Conservation (phyloP, 306 rosid species). For the Acacia acuminata region DNA sequence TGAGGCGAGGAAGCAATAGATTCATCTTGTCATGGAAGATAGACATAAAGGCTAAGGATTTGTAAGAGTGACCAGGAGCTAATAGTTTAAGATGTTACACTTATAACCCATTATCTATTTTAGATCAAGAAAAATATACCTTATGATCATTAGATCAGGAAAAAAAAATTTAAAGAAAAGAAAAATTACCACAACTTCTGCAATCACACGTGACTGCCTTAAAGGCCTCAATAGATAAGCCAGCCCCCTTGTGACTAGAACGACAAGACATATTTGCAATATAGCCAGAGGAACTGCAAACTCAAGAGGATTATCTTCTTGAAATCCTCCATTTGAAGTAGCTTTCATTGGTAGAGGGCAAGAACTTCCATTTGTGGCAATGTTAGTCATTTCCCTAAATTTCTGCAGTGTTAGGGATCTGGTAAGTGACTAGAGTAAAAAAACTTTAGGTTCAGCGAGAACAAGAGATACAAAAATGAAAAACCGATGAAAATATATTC, state of each 20-base stretch:
- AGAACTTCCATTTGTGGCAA: constrained; percentile 30
- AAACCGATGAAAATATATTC: too few species aligned
- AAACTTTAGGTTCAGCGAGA: not conserved
- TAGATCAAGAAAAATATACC: not conserved
- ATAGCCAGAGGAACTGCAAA: constrained; percentile 72
- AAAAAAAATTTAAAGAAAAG: not conserved
- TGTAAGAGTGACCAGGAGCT: too few species aligned
- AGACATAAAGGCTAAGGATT: too few species aligned
- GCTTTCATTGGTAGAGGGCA: constrained; percentile 70
- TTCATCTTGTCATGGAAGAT: too few species aligned
- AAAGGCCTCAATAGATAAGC: constrained; percentile 41
- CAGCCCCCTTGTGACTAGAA: constrained; percentile 40
- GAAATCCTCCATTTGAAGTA: constrained; percentile 78
- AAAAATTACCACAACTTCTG: constrained; percentile 65
- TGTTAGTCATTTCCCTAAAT: too few species aligned
- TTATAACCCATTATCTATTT: too few species aligned
- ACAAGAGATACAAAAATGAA: not conserved
- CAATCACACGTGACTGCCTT: constrained; percentile 50
- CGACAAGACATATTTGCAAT: constrained; percentile 47
- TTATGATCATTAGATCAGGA: constrained; percentile 10
- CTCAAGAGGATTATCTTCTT: constrained; percentile 85
- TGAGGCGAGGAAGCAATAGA: too few species aligned
- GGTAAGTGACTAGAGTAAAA: not conserved
- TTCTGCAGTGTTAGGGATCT: constrained; percentile 26
- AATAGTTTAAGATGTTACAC: too few species aligned